A percentile compares a stretch with the other conserved stretches of the same genome.
Evolutionary conservation across 2,329 filamentous ascomycete genomes (phyloP).

Genomic region (Didymella glomerata): DNA sequence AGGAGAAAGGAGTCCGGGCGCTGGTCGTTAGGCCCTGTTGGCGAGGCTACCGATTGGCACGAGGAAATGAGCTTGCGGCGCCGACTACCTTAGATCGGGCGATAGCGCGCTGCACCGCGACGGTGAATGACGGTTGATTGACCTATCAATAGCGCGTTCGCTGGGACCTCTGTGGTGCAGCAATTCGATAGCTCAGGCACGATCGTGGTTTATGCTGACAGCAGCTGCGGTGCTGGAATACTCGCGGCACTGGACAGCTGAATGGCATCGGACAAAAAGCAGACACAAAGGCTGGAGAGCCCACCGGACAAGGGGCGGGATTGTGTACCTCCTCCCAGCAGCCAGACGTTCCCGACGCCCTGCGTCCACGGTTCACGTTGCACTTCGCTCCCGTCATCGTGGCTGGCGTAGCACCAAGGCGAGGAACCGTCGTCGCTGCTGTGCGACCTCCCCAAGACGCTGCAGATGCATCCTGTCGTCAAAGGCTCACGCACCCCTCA

Average conservation of each 20-base stretch:
- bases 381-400: constrained; percentile 33
- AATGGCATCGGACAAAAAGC: constrained; percentile 4
- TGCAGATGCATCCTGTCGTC: constrained; percentile 16
- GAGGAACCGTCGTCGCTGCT: constrained; percentile 16
- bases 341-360: constrained; percentile 25
- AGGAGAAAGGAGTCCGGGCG: constrained; percentile 24
- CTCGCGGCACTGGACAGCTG: constrained; percentile 7
- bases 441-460: constrained; percentile 7
- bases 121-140: constrained; percentile 16
- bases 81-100: constrained; percentile 11
- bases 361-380: constrained; percentile 30
- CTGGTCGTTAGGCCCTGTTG: constrained; percentile 21
- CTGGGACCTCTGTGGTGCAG: constrained; percentile 6
- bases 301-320: too few species aligned
- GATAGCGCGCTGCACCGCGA: constrained; percentile 10
- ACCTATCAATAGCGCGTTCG: constrained; percentile 10
- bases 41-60: constrained; percentile 22
- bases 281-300: constrained; percentile 15
- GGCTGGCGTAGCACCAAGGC: constrained; percentile 41
- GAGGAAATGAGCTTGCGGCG: constrained; percentile 10
- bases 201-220: constrained; percentile 13
- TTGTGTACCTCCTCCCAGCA: too few species aligned
- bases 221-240: constrained; percentile 9
- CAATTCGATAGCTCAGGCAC: constrained; percentile 15
- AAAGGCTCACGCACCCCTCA: constrained; percentile 16